Conservation (phyloP, 2,329 filamentous ascomycete species). For the Rhytidhysteron rufulum region DNA sequence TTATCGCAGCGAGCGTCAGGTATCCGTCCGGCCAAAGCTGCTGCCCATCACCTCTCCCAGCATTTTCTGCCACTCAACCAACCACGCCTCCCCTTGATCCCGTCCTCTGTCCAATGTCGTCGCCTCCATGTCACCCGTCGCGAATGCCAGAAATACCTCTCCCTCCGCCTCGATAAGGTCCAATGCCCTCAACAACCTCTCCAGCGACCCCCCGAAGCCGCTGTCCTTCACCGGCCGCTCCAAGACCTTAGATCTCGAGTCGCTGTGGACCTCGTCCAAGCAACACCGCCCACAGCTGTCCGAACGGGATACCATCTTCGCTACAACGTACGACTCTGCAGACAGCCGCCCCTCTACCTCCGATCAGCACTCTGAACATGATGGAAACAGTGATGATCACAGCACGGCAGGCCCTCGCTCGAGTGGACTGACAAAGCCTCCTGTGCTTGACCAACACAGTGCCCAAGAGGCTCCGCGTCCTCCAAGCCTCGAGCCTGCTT, state of each 20-base stretch:
- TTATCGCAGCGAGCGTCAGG: too few species aligned
- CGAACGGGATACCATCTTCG: constrained; percentile 62
- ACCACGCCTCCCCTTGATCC: constrained; percentile 11
- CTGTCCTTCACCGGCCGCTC: constrained; percentile 36
- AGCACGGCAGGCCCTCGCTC: constrained; percentile 28
- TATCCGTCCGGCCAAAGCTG: background rate
- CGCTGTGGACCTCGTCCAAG: constrained; percentile 33
- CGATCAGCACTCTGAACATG: constrained; percentile 30
- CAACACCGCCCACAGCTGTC: constrained; percentile 51
- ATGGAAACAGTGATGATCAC: constrained; percentile 19
- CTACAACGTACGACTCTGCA: constrained; percentile 56
- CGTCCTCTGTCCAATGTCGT: constrained; percentile 39
- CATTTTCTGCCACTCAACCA: background rate
- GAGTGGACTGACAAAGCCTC: constrained; percentile 29
- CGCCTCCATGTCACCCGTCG: constrained; percentile 39
- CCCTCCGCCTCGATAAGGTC: constrained; percentile 39
- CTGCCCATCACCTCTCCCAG: background rate
- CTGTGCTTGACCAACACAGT: constrained; percentile 28
- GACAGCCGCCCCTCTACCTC: constrained; percentile 44
- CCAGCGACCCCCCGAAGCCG: constrained; percentile 24
- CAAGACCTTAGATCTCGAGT: constrained; percentile 31
- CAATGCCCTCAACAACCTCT: constrained; percentile 20
- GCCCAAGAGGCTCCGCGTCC: constrained; percentile 16
- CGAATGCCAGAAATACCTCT: constrained; percentile 36
- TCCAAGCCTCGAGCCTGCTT: constrained; percentile 4